phyloP scores from a whole-genome alignment of 1,139 yeast genomes.

The Diutina rugosa region DNA sequence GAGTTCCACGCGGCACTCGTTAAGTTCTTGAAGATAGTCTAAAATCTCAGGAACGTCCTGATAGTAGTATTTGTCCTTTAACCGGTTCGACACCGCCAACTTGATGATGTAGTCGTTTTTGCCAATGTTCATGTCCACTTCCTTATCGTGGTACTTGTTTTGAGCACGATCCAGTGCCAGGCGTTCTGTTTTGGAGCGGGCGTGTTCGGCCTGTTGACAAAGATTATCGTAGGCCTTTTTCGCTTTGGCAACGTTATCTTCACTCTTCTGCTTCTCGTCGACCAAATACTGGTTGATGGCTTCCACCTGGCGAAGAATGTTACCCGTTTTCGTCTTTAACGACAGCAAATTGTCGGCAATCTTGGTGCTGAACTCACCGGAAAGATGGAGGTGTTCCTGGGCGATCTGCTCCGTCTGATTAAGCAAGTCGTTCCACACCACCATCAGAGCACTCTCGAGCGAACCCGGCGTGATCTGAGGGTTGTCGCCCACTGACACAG shows the following conservation, averaged over 20 bases:
- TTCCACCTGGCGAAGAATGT: conserved; percentile 42
- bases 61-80: conserved; percentile 84
- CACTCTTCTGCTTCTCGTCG: conserved; percentile 43
- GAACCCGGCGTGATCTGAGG: conserved; percentile 95
- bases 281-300: conserved; percentile 45
- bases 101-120: conserved; percentile 75
- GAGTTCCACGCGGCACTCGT: conserved; percentile 65
- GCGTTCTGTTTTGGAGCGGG: conserved; percentile 59
- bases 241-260: conserved; percentile 55
- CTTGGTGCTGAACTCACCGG: conserved; percentile 48
- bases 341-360: conserved; percentile 51
- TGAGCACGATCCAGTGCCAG: conserved; percentile 45
- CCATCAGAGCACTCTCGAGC: conserved; percentile 79
- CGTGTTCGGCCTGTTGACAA: conserved; percentile 71
- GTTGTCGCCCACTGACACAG: conserved; percentile 76
- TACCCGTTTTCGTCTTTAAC: conserved; percentile 40
- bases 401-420: conserved; percentile 78
- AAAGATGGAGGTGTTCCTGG: conserved; percentile 47
- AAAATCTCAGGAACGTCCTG: conserved; percentile 89
- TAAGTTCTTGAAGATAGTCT: conserved; percentile 76
- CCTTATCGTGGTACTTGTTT: conserved; percentile 47
- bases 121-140: conserved; percentile 70
- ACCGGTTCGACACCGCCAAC: conserved; percentile 74
- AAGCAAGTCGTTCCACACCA: conserved; percentile 86
- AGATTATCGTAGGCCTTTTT: conserved; percentile 68